Base-by-base conservation (phyloP, 2,329 filamentous ascomycete species). In the Ceratocystis papillata region DNA sequence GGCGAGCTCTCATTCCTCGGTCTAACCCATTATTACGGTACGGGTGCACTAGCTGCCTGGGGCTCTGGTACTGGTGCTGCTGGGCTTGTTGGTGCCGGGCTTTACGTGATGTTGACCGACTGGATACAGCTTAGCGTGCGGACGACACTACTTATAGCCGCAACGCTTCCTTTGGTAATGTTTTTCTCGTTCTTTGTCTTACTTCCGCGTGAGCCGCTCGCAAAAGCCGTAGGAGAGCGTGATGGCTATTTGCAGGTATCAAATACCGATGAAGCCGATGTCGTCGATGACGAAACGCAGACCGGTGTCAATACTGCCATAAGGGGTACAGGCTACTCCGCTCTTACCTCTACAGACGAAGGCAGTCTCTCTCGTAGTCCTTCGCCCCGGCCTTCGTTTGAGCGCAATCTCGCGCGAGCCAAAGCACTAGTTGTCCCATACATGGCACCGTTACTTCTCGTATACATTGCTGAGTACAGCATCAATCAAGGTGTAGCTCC, bases 401-500 rank as follows among this genome's bases (percentile, higher is more conserved):
- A 61, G 15, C 55, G 59, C 6, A 83, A 85, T 66, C 75, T 97
- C 44, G 77, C 77, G n/a, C 86, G 89, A 3, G 84, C 87, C 0
- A 81, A 78, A 68, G 79, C 81, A 0, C 79, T 97, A 1, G 87
- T 96, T 72, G 78, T 95, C 57, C 84, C 84, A 0, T 87, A 87
- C 74, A 97, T 99, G 91, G 80, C 96, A 2, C 94, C 94, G 0
- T 81, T 99, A 15, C 80, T 97, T 44, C 78, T 97, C 17, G 94
- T 99, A 37, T 99, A 96, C 74, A 83, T 97, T 45, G 90, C 92
- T 66, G 94, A 99, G 78, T 99, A 99, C 74, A 74, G 89, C 65
- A 96, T 97, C 76, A 97, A 97, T 77, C 92, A 96, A 77, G 93
- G 92, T 45, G 90, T 97, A 0, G 81, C 90, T 0, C 93, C 94